Base-by-base conservation (phyloP, 441 rosid genomes). In the Corymbia calophylla region DNA sequence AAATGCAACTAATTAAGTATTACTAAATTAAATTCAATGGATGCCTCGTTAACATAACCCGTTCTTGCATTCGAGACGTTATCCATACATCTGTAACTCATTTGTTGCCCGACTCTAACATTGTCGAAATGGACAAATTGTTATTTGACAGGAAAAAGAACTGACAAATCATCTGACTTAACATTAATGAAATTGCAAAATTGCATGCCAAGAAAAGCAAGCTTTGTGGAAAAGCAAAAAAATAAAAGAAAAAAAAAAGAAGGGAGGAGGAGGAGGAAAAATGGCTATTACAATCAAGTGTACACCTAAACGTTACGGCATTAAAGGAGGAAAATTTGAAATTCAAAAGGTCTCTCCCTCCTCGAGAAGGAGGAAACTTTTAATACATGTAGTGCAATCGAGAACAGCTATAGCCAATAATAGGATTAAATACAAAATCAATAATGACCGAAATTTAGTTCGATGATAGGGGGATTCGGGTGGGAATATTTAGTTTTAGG, bases 1-100 rank as follows among this genome's bases (percentile, higher is more conserved):
- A 73, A 9, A 0, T 0, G 8, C 4, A 2, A 10, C 3, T 14
- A 27, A 21, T 70, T 18, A 35, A 70, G 44, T 6, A 3, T 3
- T 3, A 2, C 17, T 2, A 7, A 12, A 77, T 39, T 1, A 6
- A 13, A 77, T 39, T 39, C 9, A 6, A 13, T 6, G 1, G 8
- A 7, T 15, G 7, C 9, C 17, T 4, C 5, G 4, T 23, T 14
- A 7, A 23, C 5, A 77, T 6, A 21, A 70, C 15, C 29, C 1
- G 1, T 35, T 70, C 27, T 21, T 3, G 15, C 27, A 18, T 70
- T 18, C 15, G 10, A 29, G 2, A 5, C 64, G 12, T 4, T 9
- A 23, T 29, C 0, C 5, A 4, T 3, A 29, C 31, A 15, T 27
- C 13, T 31, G 1, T 13, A 12, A 12, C 2, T 60, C 16, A 27